Evolutionary conservation across 768 basidiomycete genomes (phyloP).

Genomic region (Infundibulicybe gibba): DNA sequence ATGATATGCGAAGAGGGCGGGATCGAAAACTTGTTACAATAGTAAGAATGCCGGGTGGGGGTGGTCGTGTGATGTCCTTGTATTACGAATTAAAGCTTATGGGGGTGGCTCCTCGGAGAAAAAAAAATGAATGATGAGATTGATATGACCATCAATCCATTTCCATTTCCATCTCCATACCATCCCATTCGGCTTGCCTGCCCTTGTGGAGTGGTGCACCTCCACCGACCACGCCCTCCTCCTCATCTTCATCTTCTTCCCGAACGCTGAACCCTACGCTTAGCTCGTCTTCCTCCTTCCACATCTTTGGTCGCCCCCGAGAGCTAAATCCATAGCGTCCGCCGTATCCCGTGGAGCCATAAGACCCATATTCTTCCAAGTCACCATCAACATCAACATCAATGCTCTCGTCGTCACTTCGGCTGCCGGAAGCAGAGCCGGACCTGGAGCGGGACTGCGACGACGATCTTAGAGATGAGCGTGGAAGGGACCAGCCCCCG

Average conservation of each 20-base stretch:
- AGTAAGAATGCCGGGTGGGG: constrained; percentile 1
- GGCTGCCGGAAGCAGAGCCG: constrained; percentile 20
- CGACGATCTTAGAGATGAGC: constrained; percentile 46
- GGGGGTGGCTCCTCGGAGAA: neutral
- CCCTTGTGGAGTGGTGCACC: constrained; percentile 9
- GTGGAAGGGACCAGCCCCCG: constrained; percentile 51
- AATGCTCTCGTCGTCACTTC: constrained; percentile 30
- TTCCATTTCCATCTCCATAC: constrained; percentile 74
- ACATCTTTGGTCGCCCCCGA: constrained; percentile 19
- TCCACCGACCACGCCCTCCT: constrained; percentile 13
- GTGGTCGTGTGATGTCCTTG: too few species aligned
- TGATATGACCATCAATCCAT: constrained; percentile 39
- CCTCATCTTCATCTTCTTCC: constrained; percentile 44
- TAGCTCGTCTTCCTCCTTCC: constrained; percentile 45
- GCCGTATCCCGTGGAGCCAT: constrained; percentile 1
- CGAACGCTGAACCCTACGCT: constrained; percentile 33
- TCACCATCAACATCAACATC: constrained; percentile 14
- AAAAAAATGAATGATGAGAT: too few species aligned
- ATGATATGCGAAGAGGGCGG: neutral
- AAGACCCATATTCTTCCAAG: constrained; percentile 10
- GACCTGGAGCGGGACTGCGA: constrained; percentile 31
- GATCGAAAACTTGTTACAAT: neutral
- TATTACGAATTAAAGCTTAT: neutral
- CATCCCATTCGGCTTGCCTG: constrained; percentile 45
- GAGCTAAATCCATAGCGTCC: constrained; percentile 3